Evolutionary conservation across 371 early-diverging fungal genomes (phyloP).

Genomic region (Zopfochytrium polystomum): DNA sequence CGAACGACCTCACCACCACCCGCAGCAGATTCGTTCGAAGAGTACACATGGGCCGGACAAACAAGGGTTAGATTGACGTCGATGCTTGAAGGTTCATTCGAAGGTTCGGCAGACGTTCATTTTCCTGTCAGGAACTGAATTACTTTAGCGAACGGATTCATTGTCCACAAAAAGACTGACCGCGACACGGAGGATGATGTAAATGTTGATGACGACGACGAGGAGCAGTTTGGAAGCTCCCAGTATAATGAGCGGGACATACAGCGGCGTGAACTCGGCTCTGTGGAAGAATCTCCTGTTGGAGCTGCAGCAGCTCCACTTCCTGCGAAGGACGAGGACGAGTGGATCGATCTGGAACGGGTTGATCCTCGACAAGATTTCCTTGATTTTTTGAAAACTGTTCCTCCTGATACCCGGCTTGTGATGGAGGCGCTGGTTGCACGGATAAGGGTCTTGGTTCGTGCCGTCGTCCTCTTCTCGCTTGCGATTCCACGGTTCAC

Average conservation of each 20-base stretch:
- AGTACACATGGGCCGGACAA: constrained; percentile 85
- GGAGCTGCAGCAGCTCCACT: neutral
- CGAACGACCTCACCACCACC: neutral
- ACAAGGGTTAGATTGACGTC: constrained; percentile 76
- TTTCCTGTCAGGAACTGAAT: neutral
- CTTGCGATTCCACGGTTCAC: neutral
- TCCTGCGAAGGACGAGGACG: neutral
- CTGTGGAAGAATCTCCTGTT: neutral
- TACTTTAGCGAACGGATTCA: constrained; percentile 52
- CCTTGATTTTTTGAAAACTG: neutral
- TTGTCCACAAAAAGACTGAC: constrained; percentile 52
- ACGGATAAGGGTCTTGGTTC: constrained; percentile 62
- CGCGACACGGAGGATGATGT: constrained; percentile 75
- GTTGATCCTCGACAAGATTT: neutral
- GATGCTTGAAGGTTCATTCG: constrained; percentile 77
- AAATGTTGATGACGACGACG: constrained; percentile 76
- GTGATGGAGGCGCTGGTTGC: constrained; percentile 74
- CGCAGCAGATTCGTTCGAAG: constrained; percentile 56
- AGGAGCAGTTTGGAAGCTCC: constrained; percentile 62
- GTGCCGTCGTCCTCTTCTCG: constrained; percentile 2
- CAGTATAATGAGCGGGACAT: constrained; percentile 70
- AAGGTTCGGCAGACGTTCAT: constrained; percentile 25
- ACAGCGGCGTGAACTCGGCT: constrained; percentile 4
- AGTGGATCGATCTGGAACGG: neutral
- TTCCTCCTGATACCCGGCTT: constrained; percentile 53